A percentile compares a stretch with the other conserved stretches of the same genome.
phyloP scores from a whole-genome alignment of 768 basidiomycete species.

The Sutorius australiensis region DNA sequence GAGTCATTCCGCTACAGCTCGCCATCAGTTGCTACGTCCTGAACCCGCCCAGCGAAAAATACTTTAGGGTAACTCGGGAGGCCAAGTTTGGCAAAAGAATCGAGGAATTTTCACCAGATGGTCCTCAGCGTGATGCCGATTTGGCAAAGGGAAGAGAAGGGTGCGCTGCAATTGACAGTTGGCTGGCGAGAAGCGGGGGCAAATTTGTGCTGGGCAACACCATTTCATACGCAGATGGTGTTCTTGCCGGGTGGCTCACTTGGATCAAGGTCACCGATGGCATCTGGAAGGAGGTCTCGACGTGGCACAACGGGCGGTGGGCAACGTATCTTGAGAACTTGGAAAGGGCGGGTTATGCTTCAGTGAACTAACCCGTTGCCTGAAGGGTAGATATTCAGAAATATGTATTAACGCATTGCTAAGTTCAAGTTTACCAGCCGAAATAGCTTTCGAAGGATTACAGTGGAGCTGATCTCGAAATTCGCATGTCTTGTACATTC shows the following conservation, averaged over 20 bases:
- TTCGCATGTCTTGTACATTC: neutral
- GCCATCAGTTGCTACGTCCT: conserved; percentile 13
- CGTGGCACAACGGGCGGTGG: conserved; percentile 42
- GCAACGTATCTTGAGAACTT: conserved; percentile 30
- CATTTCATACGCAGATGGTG: conserved; percentile 35
- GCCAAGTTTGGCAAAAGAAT: conserved; percentile 31
- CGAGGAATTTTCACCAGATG: conserved; percentile 34
- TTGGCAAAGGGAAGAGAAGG: conserved; percentile 29
- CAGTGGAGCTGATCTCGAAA: neutral
- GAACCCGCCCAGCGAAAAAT: conserved; percentile 28
- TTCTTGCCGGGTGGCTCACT: conserved; percentile 31
- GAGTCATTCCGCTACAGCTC: conserved; percentile 14
- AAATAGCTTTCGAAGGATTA: neutral
- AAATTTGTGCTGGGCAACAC: conserved; percentile 35
- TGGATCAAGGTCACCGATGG: conserved; percentile 34
- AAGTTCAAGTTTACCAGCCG: neutral
- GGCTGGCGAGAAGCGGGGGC: conserved; percentile 28
- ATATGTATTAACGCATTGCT: neutral
- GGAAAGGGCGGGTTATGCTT: conserved; percentile 30
- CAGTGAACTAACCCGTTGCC: conserved; percentile 5
- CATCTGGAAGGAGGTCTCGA: conserved; percentile 33
- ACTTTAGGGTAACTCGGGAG: conserved; percentile 36
- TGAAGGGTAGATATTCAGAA: neutral
- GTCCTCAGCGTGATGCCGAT: conserved; percentile 22
- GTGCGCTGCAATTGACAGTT: conserved; percentile 24